Base-by-base conservation (phyloP, 2,329 filamentous ascomycete species). In the Cladophialophora chaetospira region DNA sequence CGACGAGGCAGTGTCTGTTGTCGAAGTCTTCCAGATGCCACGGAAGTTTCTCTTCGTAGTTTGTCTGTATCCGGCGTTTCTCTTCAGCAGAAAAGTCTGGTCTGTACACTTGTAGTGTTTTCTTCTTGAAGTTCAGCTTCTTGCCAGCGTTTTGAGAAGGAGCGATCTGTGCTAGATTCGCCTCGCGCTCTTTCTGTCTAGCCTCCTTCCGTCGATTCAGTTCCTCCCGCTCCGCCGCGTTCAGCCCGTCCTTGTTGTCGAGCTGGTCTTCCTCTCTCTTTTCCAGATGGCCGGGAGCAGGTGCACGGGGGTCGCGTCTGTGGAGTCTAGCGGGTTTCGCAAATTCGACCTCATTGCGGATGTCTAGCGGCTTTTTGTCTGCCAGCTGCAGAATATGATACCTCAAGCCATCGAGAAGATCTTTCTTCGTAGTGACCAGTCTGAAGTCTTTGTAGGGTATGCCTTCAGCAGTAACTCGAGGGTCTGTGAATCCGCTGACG, bases 1-100 rank as follows among this genome's bases (percentile, higher is more conserved):
- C 94, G 29, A 94, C 87, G 91, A 92, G 97, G 2, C 89, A 88
- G 66, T 96, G 93, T 72, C 93, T 96, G 63, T 91, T 91, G 68
- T 99, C 93, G 36, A 92, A 95, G 71, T 99, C 94, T 70, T 99
- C 94, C 31, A 99, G 74, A 71, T 97, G 92, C 94, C 94, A 99
- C 4, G 94, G 94, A 47, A 97, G 78, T 3, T 93, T 91, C 72
- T 99, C 94, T 71, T 97, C 94, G 65, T 97, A 99, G 62, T 92
- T 82, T 38, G 86, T 75, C 57, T 83, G 78, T 38, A 81, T 77
- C 47, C 77, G 77, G 57, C 88, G 74, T 84, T 85, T 77, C 81
- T 95, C 80, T 82, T 94, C 77, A 75, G 82, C 82, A 1, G 84
- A 85, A 69, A 86, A 83, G 55, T 95, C 89, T 10, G 57, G 48